Evolutionary conservation across 164 flowering plant genomes (phyloP).

Genomic region (Nymphaea colorata): DNA sequence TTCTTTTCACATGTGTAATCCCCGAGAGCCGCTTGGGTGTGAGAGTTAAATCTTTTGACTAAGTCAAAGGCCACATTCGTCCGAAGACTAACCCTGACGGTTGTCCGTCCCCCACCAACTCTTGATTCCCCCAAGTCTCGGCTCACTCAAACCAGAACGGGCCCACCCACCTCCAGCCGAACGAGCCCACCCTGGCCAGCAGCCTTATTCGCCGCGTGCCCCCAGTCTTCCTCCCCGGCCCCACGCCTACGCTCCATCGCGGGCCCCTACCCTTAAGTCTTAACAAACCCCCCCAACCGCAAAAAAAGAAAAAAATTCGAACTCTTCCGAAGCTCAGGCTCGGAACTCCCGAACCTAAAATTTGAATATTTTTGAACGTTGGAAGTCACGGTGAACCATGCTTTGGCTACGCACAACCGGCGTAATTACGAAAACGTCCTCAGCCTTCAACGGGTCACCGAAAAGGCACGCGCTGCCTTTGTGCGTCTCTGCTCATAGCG

Average conservation of each 20-base stretch:
- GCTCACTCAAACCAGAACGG: background rate
- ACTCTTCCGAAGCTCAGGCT: slow-evolving; percentile 14
- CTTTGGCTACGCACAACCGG: too few species aligned
- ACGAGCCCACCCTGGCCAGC: background rate
- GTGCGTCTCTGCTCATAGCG: too few species aligned
- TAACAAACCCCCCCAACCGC: background rate
- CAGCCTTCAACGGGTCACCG: background rate
- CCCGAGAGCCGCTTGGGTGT: background rate
- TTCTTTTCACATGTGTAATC: too few species aligned
- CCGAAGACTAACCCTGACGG: too few species aligned
- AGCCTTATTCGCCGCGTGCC: background rate
- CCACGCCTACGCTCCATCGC: background rate
- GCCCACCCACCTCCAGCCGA: background rate
- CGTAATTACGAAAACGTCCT: slow-evolving; percentile 1
- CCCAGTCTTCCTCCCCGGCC: too few species aligned
- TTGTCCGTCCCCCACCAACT: too few species aligned
- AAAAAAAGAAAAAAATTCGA: background rate
- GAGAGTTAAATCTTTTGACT: too few species aligned
- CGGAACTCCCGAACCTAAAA: slow-evolving; percentile 21
- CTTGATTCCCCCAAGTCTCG: too few species aligned
- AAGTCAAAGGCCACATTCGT: too few species aligned
- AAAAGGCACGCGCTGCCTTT: background rate
- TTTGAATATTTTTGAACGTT: slow-evolving; percentile 26
- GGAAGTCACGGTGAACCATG: slow-evolving; percentile 1
- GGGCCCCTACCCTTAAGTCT: background rate